These are phyloP conservation scores for Austropuccinia psidii DNA, from an alignment of 1,284 basidiomycete genomes.

Conservation along the genomic window DNA sequence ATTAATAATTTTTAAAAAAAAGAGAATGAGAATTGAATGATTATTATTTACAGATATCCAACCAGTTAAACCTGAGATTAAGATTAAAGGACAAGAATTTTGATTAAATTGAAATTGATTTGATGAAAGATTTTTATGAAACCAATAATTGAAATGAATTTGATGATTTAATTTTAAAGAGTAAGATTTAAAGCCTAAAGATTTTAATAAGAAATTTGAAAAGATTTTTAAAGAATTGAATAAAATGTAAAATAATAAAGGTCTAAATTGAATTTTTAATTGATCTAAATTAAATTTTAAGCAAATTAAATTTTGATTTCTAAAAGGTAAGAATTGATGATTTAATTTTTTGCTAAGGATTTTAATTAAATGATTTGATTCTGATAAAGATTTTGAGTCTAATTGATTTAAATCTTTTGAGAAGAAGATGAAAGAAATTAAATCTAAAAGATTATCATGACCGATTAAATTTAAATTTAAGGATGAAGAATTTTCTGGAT, in stretches of 20 bases:
- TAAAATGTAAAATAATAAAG: constrained; percentile 3
- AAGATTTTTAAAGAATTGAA: background rate
- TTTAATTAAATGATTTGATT: background rate
- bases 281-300: background rate
- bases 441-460: background rate
- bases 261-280: constrained; percentile 7
- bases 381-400: background rate
- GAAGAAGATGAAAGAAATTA: background rate
- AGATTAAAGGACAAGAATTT: background rate
- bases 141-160: background rate
- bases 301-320: background rate
- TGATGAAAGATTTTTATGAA: background rate
- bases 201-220: background rate
- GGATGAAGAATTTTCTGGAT: too few species aligned
- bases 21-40: background rate
- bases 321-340: background rate
- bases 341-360: background rate
- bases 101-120: background rate
- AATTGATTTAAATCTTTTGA: background rate
- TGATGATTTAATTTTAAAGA: background rate
- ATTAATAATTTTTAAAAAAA: background rate
- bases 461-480: background rate
- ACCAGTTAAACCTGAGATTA: constrained; percentile 2
- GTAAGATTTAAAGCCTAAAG: background rate
- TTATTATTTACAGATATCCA: background rate